phyloP scores from a whole-genome alignment of 2,329 filamentous ascomycete genomes.

The Sclerotinia trifoliorum region DNA sequence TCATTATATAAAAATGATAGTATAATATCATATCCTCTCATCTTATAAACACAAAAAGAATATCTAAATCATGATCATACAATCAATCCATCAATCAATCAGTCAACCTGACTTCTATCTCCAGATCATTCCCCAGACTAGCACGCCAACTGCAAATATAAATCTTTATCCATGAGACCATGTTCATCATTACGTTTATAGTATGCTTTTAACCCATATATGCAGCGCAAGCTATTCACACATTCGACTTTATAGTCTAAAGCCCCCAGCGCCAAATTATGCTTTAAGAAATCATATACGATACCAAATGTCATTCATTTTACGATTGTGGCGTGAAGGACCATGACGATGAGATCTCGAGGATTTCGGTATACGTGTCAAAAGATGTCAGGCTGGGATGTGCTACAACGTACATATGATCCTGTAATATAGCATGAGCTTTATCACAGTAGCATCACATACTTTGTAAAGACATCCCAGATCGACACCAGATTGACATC shows the following conservation, averaged over 20 bases:
- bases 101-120: neutral
- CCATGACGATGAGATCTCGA: neutral
- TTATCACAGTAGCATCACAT: slow-evolving; percentile 1
- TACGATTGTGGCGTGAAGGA: neutral
- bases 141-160: neutral
- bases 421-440: neutral
- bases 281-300: neutral
- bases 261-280: neutral
- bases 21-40: neutral
- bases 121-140: too few relatives aligned
- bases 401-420: neutral
- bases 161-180: neutral
- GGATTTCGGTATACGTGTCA: neutral
- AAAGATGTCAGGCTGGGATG: neutral
- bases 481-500: neutral
- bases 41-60: neutral
- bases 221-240: neutral
- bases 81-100: neutral
- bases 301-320: neutral
- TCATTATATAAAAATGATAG: neutral
- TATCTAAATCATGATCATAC: neutral
- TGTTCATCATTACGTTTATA: neutral
- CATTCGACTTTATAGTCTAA: neutral
- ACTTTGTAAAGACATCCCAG: neutral
- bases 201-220: neutral